A percentile compares a stretch with the other conserved stretches of the same genome.
Evolutionary conservation across 331 rosid species (phyloP).

Genomic region (Quercus lobata): DNA sequence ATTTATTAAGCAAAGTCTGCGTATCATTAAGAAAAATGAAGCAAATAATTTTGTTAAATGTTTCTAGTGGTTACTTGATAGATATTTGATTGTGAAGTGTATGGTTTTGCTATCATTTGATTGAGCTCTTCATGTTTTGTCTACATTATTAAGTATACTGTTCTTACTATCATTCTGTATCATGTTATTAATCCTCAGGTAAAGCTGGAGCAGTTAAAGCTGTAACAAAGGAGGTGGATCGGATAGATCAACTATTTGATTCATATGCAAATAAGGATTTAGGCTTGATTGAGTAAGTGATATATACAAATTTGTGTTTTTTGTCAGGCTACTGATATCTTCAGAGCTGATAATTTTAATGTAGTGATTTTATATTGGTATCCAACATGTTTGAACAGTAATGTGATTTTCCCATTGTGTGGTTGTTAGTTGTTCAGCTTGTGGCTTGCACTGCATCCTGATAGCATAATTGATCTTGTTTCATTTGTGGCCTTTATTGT

Average conservation of each 20-base stretch:
- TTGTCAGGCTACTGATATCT: neutral
- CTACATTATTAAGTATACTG: neutral
- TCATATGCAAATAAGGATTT: slow-evolving; percentile 39
- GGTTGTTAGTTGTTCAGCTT: neutral
- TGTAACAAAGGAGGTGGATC: slow-evolving; percentile 37
- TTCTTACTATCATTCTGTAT: slow-evolving; percentile 13
- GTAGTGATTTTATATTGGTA: neutral
- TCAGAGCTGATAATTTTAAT: neutral
- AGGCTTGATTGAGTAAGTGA: slow-evolving; percentile 61
- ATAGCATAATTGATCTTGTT: neutral
- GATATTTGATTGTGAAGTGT: neutral
- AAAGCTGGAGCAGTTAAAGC: slow-evolving; percentile 41
- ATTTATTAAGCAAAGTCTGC: neutral
- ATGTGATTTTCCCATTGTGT: neutral
- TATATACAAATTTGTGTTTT: neutral
- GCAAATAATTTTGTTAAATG: neutral
- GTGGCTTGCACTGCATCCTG: neutral
- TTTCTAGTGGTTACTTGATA: neutral
- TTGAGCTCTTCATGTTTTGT: neutral
- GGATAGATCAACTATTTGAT: slow-evolving; percentile 36
- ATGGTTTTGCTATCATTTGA: neutral
- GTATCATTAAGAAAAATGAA: neutral
- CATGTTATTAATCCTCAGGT: slow-evolving; percentile 33
- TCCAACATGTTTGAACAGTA: neutral
- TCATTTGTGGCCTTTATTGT: neutral